Base-by-base conservation (phyloP, 2,329 filamentous ascomycete genomes). In the Arthrobotrys entomopaga region DNA sequence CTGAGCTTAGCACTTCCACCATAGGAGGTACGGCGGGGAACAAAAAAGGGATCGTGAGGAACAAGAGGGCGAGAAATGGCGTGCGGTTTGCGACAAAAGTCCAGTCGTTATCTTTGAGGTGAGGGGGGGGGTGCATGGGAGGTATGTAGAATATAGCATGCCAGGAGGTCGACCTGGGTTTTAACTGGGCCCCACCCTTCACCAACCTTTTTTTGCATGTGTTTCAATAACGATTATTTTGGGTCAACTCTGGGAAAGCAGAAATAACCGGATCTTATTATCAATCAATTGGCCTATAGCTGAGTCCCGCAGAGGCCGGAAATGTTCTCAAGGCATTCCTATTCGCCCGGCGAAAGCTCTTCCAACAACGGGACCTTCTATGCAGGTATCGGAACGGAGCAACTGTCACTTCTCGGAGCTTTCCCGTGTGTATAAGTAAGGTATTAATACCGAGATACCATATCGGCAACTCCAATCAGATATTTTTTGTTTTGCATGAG, bases 381-480 rank as follows among this genome's bases (percentile, higher is more conserved):
- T 69, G 65, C 65, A 69, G 22, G 49, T 54, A 29, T 69, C 65
- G 65, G 65, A 24, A 38, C 56, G 65, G 38, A 60, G n/a, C 42
- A 38, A 22, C 43, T 43, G 54, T 59, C 43, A 66, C 49, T 38
- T 53, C n/a, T 50, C 56, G 56, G 56, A 57, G 19, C 19, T 22
- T 20, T 16, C 29, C 34, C 24, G 26, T 13, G n/a, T 10, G n/a
- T 40, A 38, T 24, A 8, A 38, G 26, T 7, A 29, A 34, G 29
- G 29, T 34, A 34, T 34, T 34, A 34, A 34, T 34, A 34, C 29
- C 29, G 10, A 34, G 29, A 5, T 34, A 3, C 10, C 6, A 34
- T 34, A 34, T 34, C 10, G 29, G 6, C 29, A 34, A 34, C 2
- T 34, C 29, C 29, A 34, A 34, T 34, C 29, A 34, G 29, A 34